Evolutionary conservation across 2,329 filamentous ascomycete species (phyloP).

Genomic region (Emmonsiellopsis sp.): DNA sequence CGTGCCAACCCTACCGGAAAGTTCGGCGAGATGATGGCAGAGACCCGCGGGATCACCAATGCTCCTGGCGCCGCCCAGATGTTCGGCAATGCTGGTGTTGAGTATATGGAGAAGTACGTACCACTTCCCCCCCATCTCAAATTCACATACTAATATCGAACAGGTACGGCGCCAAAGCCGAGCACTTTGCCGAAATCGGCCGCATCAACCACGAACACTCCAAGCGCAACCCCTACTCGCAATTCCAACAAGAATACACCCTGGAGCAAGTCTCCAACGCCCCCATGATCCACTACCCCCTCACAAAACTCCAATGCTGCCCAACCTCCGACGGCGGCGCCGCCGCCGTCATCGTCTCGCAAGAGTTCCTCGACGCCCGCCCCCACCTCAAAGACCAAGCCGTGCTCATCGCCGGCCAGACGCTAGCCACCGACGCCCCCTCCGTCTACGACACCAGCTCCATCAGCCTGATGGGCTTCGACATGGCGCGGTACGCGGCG

Average conservation of each 20-base stretch:
- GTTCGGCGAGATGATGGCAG: slow-evolving; percentile 67
- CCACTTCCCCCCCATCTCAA: background rate
- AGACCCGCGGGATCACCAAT: slow-evolving; percentile 70
- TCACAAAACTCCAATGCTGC: slow-evolving; percentile 98
- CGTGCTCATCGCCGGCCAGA: slow-evolving; percentile 81
- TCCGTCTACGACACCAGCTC: slow-evolving; percentile 67
- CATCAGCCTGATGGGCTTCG: slow-evolving; percentile 83
- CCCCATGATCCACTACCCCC: slow-evolving; percentile 70
- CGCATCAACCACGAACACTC: slow-evolving; percentile 90
- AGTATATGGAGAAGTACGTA: slow-evolving; percentile 85
- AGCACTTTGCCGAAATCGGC: slow-evolving; percentile 92
- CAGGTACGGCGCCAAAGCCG: slow-evolving; percentile 69
- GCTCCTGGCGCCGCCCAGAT: slow-evolving; percentile 82
- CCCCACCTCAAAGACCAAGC: slow-evolving; percentile 76
- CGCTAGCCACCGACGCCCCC: slow-evolving; percentile 74
- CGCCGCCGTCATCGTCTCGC: slow-evolving; percentile 79
- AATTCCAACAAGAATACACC: slow-evolving; percentile 89
- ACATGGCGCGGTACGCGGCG: slow-evolving; percentile 69
- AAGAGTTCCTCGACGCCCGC: slow-evolving; percentile 75
- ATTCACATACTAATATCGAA: slow-evolving; percentile 3
- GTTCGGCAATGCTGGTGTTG: slow-evolving; percentile 87
- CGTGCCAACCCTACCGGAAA: slow-evolving; percentile 70
- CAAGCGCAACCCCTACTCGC: slow-evolving; percentile 90
- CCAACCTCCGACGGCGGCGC: slow-evolving; percentile 90
- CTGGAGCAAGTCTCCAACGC: slow-evolving; percentile 70